These are phyloP conservation scores for Carallia pectinifolia DNA, from an alignment of 345 rosid species.

Conservation along the genomic window DNA sequence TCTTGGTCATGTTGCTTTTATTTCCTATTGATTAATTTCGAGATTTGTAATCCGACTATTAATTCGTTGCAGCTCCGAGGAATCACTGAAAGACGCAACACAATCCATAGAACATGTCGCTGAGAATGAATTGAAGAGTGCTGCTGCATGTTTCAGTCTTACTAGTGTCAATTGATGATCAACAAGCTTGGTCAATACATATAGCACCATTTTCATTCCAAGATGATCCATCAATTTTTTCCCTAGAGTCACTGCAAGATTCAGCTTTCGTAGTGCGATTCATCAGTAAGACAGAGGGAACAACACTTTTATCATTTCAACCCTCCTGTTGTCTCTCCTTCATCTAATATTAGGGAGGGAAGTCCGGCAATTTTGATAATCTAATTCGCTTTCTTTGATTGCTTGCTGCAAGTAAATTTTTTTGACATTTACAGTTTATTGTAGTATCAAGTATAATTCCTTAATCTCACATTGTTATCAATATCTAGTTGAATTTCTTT, in stretches of 20 bases:
- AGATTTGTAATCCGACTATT: too few relatives aligned
- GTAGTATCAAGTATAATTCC: too few relatives aligned
- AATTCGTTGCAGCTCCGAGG: slow-evolving; percentile 53
- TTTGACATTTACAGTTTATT: too few relatives aligned
- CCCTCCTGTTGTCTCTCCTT: not conserved
- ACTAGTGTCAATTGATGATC: slow-evolving; percentile 60
- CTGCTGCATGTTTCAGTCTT: slow-evolving; percentile 81
- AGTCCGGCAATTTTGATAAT: slow-evolving; percentile 9
- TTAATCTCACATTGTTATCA: too few relatives aligned
- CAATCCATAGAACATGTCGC: slow-evolving; percentile 50
- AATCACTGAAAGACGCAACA: slow-evolving; percentile 50
- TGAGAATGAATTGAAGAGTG: slow-evolving; percentile 75
- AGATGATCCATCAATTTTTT: too few relatives aligned
- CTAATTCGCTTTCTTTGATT: not conserved
- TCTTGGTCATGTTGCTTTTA: not conserved
- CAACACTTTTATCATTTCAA: not conserved
- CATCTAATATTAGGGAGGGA: not conserved
- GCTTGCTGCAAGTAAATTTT: too few relatives aligned
- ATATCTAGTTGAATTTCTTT: too few relatives aligned
- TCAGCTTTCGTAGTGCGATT: not conserved
- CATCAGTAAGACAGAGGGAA: not conserved
- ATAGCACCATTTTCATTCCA: not conserved
- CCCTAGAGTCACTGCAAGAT: not conserved
- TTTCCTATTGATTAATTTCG: not conserved
- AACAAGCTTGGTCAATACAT: not conserved